These are phyloP conservation scores for Plasmodium fragile DNA, from an alignment of 169 alveolate genomes.

Conservation along the genomic window DNA sequence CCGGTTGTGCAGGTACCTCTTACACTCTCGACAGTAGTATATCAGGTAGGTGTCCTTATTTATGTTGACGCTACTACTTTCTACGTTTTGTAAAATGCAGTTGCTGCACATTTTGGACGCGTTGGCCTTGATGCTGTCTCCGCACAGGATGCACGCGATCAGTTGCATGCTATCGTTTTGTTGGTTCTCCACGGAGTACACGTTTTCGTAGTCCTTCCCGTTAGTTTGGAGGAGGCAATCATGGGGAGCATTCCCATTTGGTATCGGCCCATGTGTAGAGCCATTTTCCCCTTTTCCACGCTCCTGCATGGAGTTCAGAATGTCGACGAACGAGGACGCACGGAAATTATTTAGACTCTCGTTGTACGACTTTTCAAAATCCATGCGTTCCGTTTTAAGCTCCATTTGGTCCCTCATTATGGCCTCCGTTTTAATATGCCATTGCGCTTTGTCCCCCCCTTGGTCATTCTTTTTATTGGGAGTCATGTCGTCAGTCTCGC, in stretches of 20 bases:
- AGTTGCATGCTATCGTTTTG: background rate
- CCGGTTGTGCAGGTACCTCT: conserved; percentile 94
- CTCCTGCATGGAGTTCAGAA: conserved; percentile 41
- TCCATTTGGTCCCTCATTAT: background rate
- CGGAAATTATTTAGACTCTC: conserved; percentile 48
- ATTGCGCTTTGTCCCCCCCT: background rate
- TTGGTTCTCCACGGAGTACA: background rate
- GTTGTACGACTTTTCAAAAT: conserved; percentile 52
- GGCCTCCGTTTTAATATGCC: background rate
- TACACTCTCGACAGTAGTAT: conserved; percentile 93
- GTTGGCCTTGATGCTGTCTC: conserved; percentile 90
- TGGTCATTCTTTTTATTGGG: background rate
- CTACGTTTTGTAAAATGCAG: conserved; percentile 93
- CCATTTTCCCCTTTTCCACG: background rate
- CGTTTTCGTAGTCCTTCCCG: conserved; percentile 26
- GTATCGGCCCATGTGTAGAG: background rate
- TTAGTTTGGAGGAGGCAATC: background rate
- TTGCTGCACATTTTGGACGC: conserved; percentile 93
- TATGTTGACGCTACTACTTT: conserved; percentile 75
- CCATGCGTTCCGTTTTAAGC: background rate
- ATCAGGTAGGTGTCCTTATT: conserved; percentile 78
- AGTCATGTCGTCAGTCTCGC: background rate
- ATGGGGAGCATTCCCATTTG: background rate
- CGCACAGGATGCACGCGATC: conserved; percentile 93
- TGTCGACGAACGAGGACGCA: conserved; percentile 67